phyloP scores from a whole-genome alignment of 768 basidiomycete genomes.

The Trametes cinnabarina region DNA sequence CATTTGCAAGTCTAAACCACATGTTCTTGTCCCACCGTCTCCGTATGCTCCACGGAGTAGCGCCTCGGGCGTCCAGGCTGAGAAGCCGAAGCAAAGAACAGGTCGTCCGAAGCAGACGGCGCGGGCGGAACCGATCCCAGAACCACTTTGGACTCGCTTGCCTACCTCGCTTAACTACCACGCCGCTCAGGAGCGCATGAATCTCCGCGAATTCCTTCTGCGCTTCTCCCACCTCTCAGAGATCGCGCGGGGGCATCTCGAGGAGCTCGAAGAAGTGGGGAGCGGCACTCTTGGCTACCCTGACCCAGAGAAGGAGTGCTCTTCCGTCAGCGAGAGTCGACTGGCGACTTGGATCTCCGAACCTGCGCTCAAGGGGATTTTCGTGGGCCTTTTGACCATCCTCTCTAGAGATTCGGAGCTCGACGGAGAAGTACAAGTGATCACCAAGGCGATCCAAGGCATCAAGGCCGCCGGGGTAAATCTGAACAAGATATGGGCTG shows the following conservation, averaged over 20 bases:
- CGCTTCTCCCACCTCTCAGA: conserved; percentile 58
- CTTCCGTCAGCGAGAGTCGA: neutral
- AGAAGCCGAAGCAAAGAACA: conserved; percentile 16
- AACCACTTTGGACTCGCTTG: conserved; percentile 54
- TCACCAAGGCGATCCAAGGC: conserved; percentile 48
- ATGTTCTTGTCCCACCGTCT: conserved; percentile 8
- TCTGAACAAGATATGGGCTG: conserved; percentile 61
- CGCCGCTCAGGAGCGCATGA: conserved; percentile 59
- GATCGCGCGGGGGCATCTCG: conserved; percentile 48
- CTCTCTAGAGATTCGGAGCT: conserved; percentile 50
- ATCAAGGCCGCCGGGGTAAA: conserved; percentile 53
- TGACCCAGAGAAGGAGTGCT: conserved; percentile 37
- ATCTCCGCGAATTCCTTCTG: conserved; percentile 72
- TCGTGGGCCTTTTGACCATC: conserved; percentile 61
- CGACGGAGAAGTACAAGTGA: conserved; percentile 34
- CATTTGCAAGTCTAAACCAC: neutral
- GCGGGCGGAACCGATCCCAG: conserved; percentile 36
- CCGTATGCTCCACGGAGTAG: neutral
- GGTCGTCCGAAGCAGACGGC: conserved; percentile 21
- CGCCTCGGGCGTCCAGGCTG: neutral
- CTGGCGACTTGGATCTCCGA: conserved; percentile 61
- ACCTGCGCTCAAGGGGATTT: conserved; percentile 56
- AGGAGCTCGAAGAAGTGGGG: conserved; percentile 59
- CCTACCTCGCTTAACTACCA: conserved; percentile 37
- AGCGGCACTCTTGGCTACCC: conserved; percentile 21